Evolutionary conservation across 495 filamentous ascomycete species (phyloP).

Genomic region (Xylaria longipes): DNA sequence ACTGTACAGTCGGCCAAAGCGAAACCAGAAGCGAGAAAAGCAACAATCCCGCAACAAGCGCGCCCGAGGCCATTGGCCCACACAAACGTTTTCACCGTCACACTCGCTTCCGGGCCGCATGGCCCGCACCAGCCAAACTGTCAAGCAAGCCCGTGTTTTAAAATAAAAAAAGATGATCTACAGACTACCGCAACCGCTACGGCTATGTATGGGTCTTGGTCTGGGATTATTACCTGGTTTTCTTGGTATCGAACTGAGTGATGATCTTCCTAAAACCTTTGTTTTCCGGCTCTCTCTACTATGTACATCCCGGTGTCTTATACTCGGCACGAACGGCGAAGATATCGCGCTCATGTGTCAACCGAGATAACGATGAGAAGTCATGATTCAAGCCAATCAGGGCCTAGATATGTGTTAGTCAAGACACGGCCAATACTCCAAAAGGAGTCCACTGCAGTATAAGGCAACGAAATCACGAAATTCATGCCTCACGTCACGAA

Average conservation of each 20-base stretch:
- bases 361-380: neutral
- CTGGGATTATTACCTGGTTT: constrained; percentile 19
- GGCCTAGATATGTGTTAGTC: neutral
- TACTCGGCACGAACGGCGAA: neutral
- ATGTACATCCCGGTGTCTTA: neutral
- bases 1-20: neutral
- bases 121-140: constrained; percentile 5
- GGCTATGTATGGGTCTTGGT: constrained; percentile 22
- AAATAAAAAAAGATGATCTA: constrained; percentile 20
- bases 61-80: constrained; percentile 23
- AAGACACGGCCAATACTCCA: constrained; percentile 7
- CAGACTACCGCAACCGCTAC: constrained; percentile 22
- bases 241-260: neutral
- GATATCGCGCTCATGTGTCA: neutral
- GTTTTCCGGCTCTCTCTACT: neutral
- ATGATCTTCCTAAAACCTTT: constrained; percentile 7
- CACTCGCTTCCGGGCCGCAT: constrained; percentile 28
- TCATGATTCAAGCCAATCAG: neutral
- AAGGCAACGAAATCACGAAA: constrained; percentile 13
- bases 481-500: constrained; percentile 1
- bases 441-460: neutral
- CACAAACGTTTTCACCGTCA: constrained; percentile 21
- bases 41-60: constrained; percentile 29
- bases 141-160: constrained; percentile 19
- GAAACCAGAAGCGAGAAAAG: constrained; percentile 13